A percentile compares a stretch with the other conserved stretches of the same genome.
These are phyloP conservation scores for Amanita pseudoporphyria DNA, from an alignment of 768 basidiomycete genomes.

Conservation along the genomic window DNA sequence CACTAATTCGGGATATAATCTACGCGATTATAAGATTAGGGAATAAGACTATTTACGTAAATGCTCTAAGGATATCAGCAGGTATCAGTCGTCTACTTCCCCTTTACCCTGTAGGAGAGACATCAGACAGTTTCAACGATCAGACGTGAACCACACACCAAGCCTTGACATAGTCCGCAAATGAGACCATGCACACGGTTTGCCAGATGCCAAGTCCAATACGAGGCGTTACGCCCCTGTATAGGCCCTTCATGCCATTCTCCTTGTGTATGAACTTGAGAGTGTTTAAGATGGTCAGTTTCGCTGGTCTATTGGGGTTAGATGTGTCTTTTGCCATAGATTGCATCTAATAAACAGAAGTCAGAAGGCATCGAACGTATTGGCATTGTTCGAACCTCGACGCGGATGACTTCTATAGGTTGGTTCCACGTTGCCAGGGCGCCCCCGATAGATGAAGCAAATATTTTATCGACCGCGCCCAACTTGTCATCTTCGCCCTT, in stretches of 20 bases:
- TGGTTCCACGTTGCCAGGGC: conserved; percentile 99
- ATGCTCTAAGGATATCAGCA: conserved; percentile 7
- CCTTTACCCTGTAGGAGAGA: conserved; percentile 41
- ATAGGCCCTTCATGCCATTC: conserved; percentile 93
- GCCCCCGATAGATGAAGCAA: conserved; percentile 83
- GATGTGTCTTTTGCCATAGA: conserved; percentile 83
- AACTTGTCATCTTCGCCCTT: conserved; percentile 69
- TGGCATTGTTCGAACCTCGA: conserved; percentile 56
- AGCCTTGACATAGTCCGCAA: conserved; percentile 91
- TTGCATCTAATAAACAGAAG: conserved; percentile 71
- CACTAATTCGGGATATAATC: neutral
- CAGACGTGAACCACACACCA: conserved; percentile 37
- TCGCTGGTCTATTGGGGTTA: conserved; percentile 79
- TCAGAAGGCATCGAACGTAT: neutral
- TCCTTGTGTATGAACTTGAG: conserved; percentile 92
- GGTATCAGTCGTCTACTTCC: conserved; percentile 17
- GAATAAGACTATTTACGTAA: neutral
- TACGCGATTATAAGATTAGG: conserved; percentile 2
- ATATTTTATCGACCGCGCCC: conserved; percentile 76
- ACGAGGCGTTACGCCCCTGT: conserved; percentile 95
- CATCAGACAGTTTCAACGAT: neutral
- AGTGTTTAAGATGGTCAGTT: conserved; percentile 87
- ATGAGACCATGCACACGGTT: conserved; percentile 97
- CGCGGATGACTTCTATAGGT: conserved; percentile 94
- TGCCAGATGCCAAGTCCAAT: conserved; percentile 96